These are phyloP conservation scores for Tetrahymena malaccensis DNA, from an alignment of 73 alveolate genomes.

Conservation along the genomic window DNA sequence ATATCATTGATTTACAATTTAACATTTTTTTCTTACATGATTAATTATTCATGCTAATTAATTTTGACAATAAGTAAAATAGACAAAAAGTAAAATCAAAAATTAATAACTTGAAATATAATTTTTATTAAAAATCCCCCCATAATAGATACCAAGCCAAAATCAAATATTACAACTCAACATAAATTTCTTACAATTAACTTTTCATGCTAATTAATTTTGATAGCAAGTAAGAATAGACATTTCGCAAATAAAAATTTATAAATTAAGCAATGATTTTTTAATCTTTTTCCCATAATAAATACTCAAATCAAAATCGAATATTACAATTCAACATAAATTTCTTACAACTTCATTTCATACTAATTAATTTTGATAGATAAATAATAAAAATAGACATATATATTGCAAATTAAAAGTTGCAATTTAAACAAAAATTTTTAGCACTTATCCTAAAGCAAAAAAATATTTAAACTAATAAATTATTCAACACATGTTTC, in stretches of 20 bases:
- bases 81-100: background rate
- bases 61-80: background rate
- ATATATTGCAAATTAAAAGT: too few relatives aligned
- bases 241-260: background rate
- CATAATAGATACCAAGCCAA: too few relatives aligned
- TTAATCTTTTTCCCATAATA: too few relatives aligned
- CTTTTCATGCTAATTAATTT: background rate
- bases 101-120: background rate
- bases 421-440: too few relatives aligned
- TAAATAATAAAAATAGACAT: background rate
- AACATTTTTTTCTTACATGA: background rate
- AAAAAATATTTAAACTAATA: too few relatives aligned
- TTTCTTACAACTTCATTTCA: background rate
- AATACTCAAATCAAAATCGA: too few relatives aligned
- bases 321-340: too few relatives aligned
- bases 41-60: background rate
- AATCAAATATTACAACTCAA: background rate
- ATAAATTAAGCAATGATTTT: too few relatives aligned
- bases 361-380: background rate
- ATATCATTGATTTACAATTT: background rate
- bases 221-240: background rate
- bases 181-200: background rate
- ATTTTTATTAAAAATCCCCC: too few relatives aligned
- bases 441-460: too few relatives aligned
- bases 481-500: too few relatives aligned